Evolutionary conservation across 495 filamentous ascomycete genomes (phyloP).

Genomic region (Hypoxylon intermedium): DNA sequence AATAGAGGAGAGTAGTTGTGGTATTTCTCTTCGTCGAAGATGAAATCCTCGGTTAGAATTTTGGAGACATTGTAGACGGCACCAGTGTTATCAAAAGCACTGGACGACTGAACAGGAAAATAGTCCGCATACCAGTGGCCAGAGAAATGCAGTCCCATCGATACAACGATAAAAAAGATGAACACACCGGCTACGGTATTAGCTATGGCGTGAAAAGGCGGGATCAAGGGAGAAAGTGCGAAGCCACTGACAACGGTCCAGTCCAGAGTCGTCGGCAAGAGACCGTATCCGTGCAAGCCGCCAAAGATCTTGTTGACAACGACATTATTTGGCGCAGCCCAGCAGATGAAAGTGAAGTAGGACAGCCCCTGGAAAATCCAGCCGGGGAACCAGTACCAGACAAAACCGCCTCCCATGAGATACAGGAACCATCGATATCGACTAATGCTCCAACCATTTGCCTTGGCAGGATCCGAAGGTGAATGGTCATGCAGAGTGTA

Average conservation of each 20-base stretch:
- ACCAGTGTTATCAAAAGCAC: conserved; percentile 68
- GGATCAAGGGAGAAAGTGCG: conserved; percentile 69
- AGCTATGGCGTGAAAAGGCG: conserved; percentile 70
- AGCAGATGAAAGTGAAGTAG: conserved; percentile 68
- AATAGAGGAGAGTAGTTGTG: conserved; percentile 66
- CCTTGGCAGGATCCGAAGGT: conserved; percentile 60
- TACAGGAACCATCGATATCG: conserved; percentile 71
- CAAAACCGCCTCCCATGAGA: conserved; percentile 59
- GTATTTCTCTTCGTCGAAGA: conserved; percentile 62
- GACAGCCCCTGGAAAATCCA: conserved; percentile 64
- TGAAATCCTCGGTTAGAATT: conserved; percentile 56
- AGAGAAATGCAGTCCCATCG: conserved; percentile 65
- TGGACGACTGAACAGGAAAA: conserved; percentile 61
- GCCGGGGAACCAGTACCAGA: conserved; percentile 67
- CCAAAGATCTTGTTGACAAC: conserved; percentile 76
- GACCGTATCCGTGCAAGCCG: conserved; percentile 64
- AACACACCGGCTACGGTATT: conserved; percentile 65
- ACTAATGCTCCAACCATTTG: conserved; percentile 70
- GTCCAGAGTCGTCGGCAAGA: conserved; percentile 67
- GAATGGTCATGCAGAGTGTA: conserved; percentile 71
- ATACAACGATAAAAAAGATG: conserved; percentile 59
- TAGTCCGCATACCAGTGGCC: conserved; percentile 69
- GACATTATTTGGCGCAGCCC: conserved; percentile 67
- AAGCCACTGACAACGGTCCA: conserved; percentile 72
- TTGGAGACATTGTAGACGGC: conserved; percentile 61